A percentile compares a stretch with the other conserved stretches of the same genome.
These are phyloP conservation scores for Dendrobium officinale DNA, from an alignment of 106 monocot genomes.

Conservation along the genomic window DNA sequence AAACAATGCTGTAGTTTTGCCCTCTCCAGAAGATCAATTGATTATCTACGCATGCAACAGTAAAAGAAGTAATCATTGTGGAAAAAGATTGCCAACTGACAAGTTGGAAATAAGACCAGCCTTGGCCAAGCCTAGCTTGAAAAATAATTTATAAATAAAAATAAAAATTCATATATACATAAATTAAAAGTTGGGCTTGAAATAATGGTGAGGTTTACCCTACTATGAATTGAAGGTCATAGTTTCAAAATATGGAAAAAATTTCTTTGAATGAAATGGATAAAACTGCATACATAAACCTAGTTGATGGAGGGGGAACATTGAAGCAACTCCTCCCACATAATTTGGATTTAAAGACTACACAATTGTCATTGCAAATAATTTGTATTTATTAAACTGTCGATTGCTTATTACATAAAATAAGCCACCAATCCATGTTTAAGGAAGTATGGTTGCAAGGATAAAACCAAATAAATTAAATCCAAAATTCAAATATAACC, in stretches of 20 bases:
- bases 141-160: background rate
- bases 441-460: background rate
- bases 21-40: background rate
- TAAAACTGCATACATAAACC: background rate
- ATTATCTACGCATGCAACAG: background rate
- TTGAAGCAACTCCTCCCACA: background rate
- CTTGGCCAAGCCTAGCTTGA: background rate
- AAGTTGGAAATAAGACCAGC: background rate
- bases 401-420: background rate
- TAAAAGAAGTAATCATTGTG: background rate
- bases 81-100: background rate
- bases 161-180: background rate
- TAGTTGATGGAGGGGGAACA: background rate
- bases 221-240: background rate
- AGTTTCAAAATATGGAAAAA: background rate
- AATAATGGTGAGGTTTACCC: background rate
- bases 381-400: background rate
- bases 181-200: background rate
- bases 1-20: background rate
- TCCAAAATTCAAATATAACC: background rate
- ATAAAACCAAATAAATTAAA: background rate
- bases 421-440: background rate
- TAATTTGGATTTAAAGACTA: background rate
- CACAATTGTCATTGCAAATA: background rate
- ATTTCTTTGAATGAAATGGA: background rate